These are phyloP conservation scores for Crithidia expoeki DNA, from an alignment of 208 protist genomes.

Conservation along the genomic window DNA sequence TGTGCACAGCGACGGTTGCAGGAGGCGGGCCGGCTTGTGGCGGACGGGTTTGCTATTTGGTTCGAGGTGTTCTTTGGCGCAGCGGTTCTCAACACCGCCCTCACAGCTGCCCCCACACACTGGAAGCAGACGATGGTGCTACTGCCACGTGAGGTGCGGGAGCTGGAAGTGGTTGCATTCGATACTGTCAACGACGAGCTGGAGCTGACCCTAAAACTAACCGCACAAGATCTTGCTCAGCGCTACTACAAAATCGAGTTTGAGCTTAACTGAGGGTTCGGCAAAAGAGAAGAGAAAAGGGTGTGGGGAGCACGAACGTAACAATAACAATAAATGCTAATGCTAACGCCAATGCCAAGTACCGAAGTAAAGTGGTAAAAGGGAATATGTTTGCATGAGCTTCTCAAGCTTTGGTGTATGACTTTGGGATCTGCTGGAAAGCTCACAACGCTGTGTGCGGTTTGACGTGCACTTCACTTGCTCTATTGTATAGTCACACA, in stretches of 20 bases:
- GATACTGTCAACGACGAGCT: slow-evolving; percentile 26
- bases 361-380: no score
- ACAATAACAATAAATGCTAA: no score
- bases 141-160: slow-evolving; percentile 49
- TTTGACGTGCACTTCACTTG: no score
- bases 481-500: no score
- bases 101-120: slow-evolving; percentile 64
- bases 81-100: slow-evolving; percentile 58
- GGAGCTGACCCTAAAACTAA: slow-evolving; percentile 38
- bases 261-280: slow-evolving; percentile 44
- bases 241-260: slow-evolving; percentile 70
- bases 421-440: no score
- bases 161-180: slow-evolving; percentile 46
- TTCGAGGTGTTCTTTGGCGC: slow-evolving; percentile 66
- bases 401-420: background rate
- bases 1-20: slow-evolving; percentile 17
- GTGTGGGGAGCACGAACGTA: no score
- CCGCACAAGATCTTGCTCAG: slow-evolving; percentile 25
- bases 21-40: slow-evolving; percentile 14
- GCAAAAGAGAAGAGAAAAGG: slow-evolving; percentile 12
- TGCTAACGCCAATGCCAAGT: no score
- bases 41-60: slow-evolving; percentile 83
- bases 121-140: slow-evolving; percentile 92
- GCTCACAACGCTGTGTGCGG: no score
- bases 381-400: no score